phyloP scores from a whole-genome alignment of 1,284 basidiomycete genomes.

The Stereum hirsutum region DNA sequence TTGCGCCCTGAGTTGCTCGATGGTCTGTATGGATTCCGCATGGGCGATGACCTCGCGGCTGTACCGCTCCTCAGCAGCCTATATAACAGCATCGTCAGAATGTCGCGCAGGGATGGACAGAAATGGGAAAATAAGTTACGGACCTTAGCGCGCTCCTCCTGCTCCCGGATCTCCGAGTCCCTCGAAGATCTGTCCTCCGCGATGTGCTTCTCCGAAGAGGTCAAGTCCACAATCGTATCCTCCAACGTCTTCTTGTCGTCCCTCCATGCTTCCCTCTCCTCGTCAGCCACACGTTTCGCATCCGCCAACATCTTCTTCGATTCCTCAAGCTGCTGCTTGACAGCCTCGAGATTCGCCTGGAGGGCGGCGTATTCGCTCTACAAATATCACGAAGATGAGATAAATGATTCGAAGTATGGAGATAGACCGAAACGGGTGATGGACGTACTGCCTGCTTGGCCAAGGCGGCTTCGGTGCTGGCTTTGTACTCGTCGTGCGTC shows the following conservation, averaged over 20 bases:
- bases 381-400: neutral
- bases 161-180: constrained; percentile 53
- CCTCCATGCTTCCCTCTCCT: constrained; percentile 58
- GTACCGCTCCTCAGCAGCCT: constrained; percentile 79
- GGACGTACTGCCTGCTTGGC: constrained; percentile 55
- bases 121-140: constrained; percentile 4
- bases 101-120: neutral
- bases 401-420: too few relatives aligned
- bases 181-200: constrained; percentile 55
- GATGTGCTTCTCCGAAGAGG: constrained; percentile 54
- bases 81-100: neutral
- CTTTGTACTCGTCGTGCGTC: constrained; percentile 75
- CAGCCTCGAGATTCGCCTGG: constrained; percentile 48
- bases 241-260: constrained; percentile 76
- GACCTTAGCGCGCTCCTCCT: constrained; percentile 68
- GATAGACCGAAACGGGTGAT: too few relatives aligned
- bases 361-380: constrained; percentile 64
- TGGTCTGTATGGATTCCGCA: constrained; percentile 71
- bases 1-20: constrained; percentile 59
- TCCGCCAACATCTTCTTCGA: constrained; percentile 44
- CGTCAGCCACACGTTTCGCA: constrained; percentile 54
- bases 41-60: constrained; percentile 75
- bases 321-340: constrained; percentile 49
- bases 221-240: constrained; percentile 69
- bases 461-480: constrained; percentile 57